Percentiles rank a stretch among this genome's conserved stretches.
phyloP scores from a whole-genome alignment of 352 stramenopile species.

The Globisporangium nagaii region DNA sequence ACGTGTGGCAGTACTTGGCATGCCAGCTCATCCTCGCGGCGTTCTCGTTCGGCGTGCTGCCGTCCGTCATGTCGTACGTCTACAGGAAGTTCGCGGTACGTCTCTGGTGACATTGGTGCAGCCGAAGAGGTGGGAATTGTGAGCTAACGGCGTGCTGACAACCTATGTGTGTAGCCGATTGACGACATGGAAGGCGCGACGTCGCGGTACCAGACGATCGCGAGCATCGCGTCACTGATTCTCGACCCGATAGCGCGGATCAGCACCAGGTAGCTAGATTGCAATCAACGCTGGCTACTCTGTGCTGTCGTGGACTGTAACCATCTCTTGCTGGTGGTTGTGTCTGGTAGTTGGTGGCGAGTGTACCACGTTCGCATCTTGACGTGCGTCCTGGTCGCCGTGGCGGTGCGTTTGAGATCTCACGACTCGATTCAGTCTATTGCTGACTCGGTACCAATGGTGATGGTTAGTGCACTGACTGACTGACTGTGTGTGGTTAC shows the following conservation, averaged over 20 bases:
- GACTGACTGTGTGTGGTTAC: background rate
- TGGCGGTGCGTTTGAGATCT: conserved; percentile 33
- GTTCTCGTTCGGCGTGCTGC: conserved; percentile 60
- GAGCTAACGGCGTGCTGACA: background rate
- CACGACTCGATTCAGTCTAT: background rate
- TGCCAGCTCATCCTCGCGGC: conserved; percentile 54
- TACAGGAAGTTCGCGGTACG: conserved; percentile 67
- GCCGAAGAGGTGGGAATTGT: too few species aligned
- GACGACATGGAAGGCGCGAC: conserved; percentile 31
- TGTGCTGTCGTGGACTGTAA: too few species aligned
- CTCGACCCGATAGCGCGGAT: conserved; percentile 43
- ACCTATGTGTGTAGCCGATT: conserved; percentile 20
- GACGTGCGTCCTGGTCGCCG: conserved; percentile 20
- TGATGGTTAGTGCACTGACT: too few species aligned
- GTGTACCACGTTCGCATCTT: conserved; percentile 44
- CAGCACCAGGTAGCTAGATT: conserved; percentile 22
- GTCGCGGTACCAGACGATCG: conserved; percentile 46
- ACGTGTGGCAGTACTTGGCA: conserved; percentile 40
- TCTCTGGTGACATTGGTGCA: too few species aligned
- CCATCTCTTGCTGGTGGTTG: too few species aligned
- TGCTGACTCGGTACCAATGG: background rate
- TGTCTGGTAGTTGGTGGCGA: conserved; percentile 30
- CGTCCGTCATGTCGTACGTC: conserved; percentile 68
- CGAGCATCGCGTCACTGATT: conserved; percentile 45
- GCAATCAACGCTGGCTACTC: background rate